phyloP scores from a whole-genome alignment of 768 basidiomycete species.

The Mycena filopes region DNA sequence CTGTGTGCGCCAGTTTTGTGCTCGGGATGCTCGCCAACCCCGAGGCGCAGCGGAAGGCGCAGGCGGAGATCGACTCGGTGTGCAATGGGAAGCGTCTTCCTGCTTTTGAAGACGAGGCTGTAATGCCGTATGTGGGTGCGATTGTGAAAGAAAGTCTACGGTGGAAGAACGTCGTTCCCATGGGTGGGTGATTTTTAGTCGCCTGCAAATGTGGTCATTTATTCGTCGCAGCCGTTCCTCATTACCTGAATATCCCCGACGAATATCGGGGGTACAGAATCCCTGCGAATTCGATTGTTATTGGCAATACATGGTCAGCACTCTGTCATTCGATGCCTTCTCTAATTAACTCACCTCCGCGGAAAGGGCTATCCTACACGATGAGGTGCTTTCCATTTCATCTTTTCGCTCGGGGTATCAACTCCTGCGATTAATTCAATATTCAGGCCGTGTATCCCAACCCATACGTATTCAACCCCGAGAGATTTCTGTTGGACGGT shows the following conservation, averaged over 20 bases:
- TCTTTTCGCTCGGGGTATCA: too few relatives aligned
- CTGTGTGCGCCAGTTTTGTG: conserved; percentile 3
- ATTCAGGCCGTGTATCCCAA: conserved; percentile 3
- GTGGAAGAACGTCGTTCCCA: conserved; percentile 1
- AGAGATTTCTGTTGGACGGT: conserved; percentile 5
- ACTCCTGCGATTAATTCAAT: too few relatives aligned
- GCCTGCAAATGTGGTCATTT: neutral
- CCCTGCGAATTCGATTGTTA: conserved; percentile 4
- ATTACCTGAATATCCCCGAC: neutral
- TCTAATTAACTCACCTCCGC: neutral
- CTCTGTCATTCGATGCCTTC: neutral
- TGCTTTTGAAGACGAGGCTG: neutral
- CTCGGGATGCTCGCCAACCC: neutral
- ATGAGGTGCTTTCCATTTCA: conserved; percentile 4
- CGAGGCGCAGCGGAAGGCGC: neutral
- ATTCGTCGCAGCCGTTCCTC: neutral
- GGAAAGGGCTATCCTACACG: conserved; percentile 9
- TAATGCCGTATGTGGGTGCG: neutral
- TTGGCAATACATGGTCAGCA: conserved; percentile 12
- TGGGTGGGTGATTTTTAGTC: neutral
- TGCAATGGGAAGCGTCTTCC: neutral
- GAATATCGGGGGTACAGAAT: conserved; percentile 7
- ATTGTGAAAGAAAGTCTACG: conserved; percentile 1
- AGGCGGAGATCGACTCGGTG: neutral
- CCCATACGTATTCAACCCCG: conserved; percentile 7